Evolutionary conservation across 306 rosid species (phyloP).

Genomic region (Begonia loranthoides): DNA sequence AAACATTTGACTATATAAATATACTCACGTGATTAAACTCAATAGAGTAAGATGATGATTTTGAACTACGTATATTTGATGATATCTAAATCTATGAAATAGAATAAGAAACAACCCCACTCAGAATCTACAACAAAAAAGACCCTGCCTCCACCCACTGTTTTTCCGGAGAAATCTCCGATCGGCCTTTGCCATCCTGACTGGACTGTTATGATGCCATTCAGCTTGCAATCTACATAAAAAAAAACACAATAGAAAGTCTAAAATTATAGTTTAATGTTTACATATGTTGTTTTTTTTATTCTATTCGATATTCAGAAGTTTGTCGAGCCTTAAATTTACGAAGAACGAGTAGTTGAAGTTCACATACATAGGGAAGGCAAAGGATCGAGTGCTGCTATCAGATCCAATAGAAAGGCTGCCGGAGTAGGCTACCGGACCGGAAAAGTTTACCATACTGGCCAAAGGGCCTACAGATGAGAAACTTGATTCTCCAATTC

Average conservation of each 20-base stretch:
- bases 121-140: slow-evolving; percentile 93
- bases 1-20: no score
- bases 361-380: slow-evolving; percentile 63
- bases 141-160: slow-evolving; percentile 43
- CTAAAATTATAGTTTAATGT: slow-evolving; percentile 1
- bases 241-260: slow-evolving; percentile 4
- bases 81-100: slow-evolving; percentile 23
- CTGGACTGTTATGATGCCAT: slow-evolving; percentile 71
- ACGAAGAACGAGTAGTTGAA: no score
- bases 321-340: no score
- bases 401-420: slow-evolving; percentile 86
- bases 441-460: slow-evolving; percentile 38
- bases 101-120: slow-evolving; percentile 10
- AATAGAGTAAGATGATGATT: neutral
- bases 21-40: no score
- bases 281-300: no score
- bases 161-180: slow-evolving; percentile 32
- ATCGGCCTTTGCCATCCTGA: slow-evolving; percentile 74
- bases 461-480: slow-evolving; percentile 32
- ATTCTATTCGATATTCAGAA: no score
- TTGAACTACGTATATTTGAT: slow-evolving; percentile 15
- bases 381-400: slow-evolving; percentile 93
- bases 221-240: slow-evolving; percentile 63
- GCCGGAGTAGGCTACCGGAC: slow-evolving; percentile 61
- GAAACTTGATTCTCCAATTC: slow-evolving; percentile 42